Base-by-base conservation (phyloP, 2,329 filamentous ascomycete species). In the Alternaria dauci region DNA sequence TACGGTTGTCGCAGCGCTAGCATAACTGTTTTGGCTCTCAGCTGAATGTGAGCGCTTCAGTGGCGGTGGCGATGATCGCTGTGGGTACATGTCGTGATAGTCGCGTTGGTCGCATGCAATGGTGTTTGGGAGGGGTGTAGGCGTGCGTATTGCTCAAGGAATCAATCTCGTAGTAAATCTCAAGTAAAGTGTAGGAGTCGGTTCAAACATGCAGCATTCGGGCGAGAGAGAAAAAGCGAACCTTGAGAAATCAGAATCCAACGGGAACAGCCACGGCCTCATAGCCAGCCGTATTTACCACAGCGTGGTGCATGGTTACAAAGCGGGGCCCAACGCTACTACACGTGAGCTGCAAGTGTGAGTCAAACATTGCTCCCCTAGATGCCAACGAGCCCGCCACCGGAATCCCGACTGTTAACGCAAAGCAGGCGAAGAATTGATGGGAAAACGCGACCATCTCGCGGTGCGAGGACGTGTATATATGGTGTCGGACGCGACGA, bases 301-400 rank as follows among this genome's bases (percentile, higher is more conserved):
- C 52, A 52, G 55, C 38, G 26, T 58, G 55, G 25, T 52, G 41
- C 14, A 26, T 50, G 46, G 46, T 36, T 5, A 32, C 54, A 55
- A 59, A 59, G 70, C 65, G 72, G 70, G 62, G 70, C 66, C 63
- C 51, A 52, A 52, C 39, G 47, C 46, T 52, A 57, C 53, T 25
- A 64, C 76, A 76, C 71, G 74, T 74, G 76, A 72, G 72, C 76
- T 67, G 79, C 77, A 79, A 67, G 78, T 80, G 71, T 81, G 79
- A 81, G 76, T 81, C 79, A 80, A 77, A 68, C 66, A 61, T 60
- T 34, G 25, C 56, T 63, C 58, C 46, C 44, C 51, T 52, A 60
- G 30, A 43, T 52, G 67, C 63, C 62, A 62, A 54, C 52, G 61
- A 61, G 59, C 58, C 55, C 52, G 52, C 52, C 59, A 55, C 57